Conservation (phyloP, 768 basidiomycete genomes). For the Dioszegia aurantiaca region DNA sequence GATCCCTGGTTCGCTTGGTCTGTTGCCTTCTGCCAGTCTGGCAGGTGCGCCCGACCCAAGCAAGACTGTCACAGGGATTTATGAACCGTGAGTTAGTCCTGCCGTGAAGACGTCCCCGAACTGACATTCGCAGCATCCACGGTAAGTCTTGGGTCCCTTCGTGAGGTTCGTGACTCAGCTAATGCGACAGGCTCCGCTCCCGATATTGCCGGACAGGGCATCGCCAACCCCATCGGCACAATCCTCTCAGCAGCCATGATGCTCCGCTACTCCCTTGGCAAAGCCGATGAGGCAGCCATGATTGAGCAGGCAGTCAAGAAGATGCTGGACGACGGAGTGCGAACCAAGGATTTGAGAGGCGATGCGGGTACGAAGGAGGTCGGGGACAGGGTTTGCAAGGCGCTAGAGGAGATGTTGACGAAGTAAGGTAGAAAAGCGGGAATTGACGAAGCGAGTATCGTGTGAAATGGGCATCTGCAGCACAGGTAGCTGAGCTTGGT, state of each 20-base stretch:
- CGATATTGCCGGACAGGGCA: conserved; percentile 88
- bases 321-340: conserved; percentile 75
- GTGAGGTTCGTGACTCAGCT: conserved; percentile 2
- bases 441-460: no score
- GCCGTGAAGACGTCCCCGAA: no score
- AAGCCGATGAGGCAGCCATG: conserved; percentile 75
- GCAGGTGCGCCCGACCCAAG: conserved; percentile 76
- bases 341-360: conserved; percentile 87
- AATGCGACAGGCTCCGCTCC: conserved; percentile 87
- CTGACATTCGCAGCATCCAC: conserved; percentile 15
- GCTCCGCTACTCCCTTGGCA: conserved; percentile 86
- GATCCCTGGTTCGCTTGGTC: conserved; percentile 93
- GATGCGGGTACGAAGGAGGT: conserved; percentile 69
- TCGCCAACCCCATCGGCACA: conserved; percentile 92
- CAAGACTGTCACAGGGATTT: conserved; percentile 79
- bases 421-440: no score
- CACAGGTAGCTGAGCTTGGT: no score
- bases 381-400: conserved; percentile 77
- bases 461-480: no score
- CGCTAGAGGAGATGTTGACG: conserved; percentile 60
- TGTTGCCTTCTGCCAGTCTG: conserved; percentile 92
- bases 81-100: conserved; percentile 65
- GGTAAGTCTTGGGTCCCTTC: neutral
- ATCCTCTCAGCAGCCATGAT: conserved; percentile 93
- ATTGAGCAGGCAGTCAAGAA: conserved; percentile 89